These are phyloP conservation scores for Monotropa hypopitys DNA, from an alignment of 179 eudicot genomes.

Conservation along the genomic window DNA sequence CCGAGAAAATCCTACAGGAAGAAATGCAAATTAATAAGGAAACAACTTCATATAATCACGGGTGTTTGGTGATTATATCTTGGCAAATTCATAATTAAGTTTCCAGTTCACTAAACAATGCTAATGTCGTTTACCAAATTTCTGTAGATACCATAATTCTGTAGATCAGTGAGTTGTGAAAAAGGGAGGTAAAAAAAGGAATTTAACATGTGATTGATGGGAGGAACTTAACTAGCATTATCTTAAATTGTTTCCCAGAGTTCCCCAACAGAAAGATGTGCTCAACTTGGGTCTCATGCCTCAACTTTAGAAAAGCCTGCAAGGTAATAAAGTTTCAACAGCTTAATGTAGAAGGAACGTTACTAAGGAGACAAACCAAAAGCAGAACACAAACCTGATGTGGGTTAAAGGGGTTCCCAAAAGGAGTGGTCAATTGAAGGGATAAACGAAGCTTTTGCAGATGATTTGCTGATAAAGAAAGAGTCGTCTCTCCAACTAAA, in stretches of 20 bases:
- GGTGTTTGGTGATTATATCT: background rate
- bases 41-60: background rate
- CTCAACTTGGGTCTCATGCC: conserved; percentile 72
- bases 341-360: background rate
- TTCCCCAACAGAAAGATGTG: conserved; percentile 63
- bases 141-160: no score
- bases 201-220: background rate
- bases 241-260: conserved; percentile 54
- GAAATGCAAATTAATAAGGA: conserved; percentile 7
- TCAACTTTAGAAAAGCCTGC: conserved; percentile 71
- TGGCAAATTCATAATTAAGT: background rate
- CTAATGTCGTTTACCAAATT: background rate
- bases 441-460: conserved; percentile 75
- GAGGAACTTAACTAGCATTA: conserved; percentile 41
- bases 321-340: conserved; percentile 3
- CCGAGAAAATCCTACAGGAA: conserved; percentile 76
- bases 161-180: no score
- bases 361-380: conserved; percentile 5
- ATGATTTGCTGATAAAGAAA: conserved; percentile 76
- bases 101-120: background rate
- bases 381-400: conserved; percentile 51
- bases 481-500: conserved; percentile 38
- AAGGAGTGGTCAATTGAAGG: conserved; percentile 56
- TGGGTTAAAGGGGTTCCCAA: conserved; percentile 58
- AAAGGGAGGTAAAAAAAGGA: background rate